A percentile compares a stretch with the other conserved stretches of the same genome.
These are phyloP conservation scores for Eutypella sp. DNA, from an alignment of 2,329 filamentous ascomycete species.

Conservation along the genomic window DNA sequence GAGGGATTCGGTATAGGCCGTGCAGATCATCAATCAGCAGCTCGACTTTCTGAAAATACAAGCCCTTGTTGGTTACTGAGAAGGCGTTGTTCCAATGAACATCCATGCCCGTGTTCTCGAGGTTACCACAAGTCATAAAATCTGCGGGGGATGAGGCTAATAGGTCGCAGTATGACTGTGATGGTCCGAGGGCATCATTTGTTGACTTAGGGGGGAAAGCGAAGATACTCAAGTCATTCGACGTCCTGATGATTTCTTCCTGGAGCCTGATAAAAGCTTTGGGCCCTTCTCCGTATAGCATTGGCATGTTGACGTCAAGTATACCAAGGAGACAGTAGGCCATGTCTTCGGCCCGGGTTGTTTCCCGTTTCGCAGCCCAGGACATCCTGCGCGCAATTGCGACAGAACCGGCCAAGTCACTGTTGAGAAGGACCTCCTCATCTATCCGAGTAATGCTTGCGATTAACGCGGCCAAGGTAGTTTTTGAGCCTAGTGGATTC, in stretches of 20 bases:
- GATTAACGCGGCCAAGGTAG: not conserved
- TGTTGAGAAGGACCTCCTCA: not conserved
- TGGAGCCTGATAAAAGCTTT: constrained; percentile 5
- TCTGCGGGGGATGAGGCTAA: not conserved
- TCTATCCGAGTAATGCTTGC: not conserved
- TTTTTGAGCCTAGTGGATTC: not conserved
- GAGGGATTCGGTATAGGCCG: not conserved
- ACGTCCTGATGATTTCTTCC: constrained; percentile 4
- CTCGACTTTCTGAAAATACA: not conserved
- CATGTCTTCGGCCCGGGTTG: constrained; percentile 4
- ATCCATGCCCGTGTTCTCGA: not conserved
- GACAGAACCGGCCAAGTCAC: not conserved
- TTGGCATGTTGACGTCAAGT: constrained; percentile 7
- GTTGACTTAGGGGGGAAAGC: not conserved
- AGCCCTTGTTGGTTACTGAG: not conserved
- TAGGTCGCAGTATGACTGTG: not conserved
- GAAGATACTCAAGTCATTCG: constrained; percentile 5
- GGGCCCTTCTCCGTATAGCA: constrained; percentile 5
- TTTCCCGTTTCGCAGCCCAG: constrained; percentile 3
- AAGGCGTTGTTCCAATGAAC: not conserved
- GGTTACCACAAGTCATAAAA: not conserved
- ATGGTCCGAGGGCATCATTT: not conserved
- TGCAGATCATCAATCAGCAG: not conserved
- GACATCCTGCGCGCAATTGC: constrained; percentile 2
- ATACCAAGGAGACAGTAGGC: constrained; percentile 7